Conservation (phyloP, 2,329 filamentous ascomycete genomes). For the Arthrobotrys sinensis region DNA sequence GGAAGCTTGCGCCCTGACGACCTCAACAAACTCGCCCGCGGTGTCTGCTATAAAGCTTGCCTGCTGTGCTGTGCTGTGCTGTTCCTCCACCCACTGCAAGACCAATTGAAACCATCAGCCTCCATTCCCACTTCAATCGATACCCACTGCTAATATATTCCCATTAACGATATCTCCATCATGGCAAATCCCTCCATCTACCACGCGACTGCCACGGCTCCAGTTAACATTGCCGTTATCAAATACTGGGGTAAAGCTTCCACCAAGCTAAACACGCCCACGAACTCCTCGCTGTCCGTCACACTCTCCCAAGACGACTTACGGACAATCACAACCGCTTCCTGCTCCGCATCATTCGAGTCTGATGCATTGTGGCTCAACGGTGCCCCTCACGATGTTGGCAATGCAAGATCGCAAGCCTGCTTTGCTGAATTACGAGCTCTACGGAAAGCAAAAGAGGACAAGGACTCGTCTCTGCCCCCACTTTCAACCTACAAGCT, state of each 20-base stretch:
- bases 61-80: background rate
- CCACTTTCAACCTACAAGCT: slow-evolving; percentile 84
- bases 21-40: slow-evolving; percentile 22
- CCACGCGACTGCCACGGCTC: slow-evolving; percentile 94
- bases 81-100: too few relatives aligned
- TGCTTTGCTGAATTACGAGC: slow-evolving; percentile 89
- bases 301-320: slow-evolving; percentile 95
- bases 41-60: slow-evolving; percentile 7
- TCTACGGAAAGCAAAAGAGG: slow-evolving; percentile 83
- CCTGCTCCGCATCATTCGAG: slow-evolving; percentile 82
- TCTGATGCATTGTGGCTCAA: slow-evolving; percentile 87
- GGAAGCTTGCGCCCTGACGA: slow-evolving; percentile 6
- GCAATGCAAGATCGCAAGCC: slow-evolving; percentile 90
- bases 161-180: background rate
- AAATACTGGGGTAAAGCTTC: slow-evolving; percentile 99
- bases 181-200: slow-evolving; percentile 69
- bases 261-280: slow-evolving; percentile 92
- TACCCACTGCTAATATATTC: background rate
- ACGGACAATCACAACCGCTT: slow-evolving; percentile 94
- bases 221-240: slow-evolving; percentile 98
- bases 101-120: background rate
- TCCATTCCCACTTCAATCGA: background rate
- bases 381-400: slow-evolving; percentile 84
- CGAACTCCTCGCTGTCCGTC: slow-evolving; percentile 96
- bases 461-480: slow-evolving; percentile 79